A percentile compares a stretch with the other conserved stretches of the same genome.
phyloP scores from a whole-genome alignment of 2,329 filamentous ascomycete genomes.

The Colletotrichum paranaense region DNA sequence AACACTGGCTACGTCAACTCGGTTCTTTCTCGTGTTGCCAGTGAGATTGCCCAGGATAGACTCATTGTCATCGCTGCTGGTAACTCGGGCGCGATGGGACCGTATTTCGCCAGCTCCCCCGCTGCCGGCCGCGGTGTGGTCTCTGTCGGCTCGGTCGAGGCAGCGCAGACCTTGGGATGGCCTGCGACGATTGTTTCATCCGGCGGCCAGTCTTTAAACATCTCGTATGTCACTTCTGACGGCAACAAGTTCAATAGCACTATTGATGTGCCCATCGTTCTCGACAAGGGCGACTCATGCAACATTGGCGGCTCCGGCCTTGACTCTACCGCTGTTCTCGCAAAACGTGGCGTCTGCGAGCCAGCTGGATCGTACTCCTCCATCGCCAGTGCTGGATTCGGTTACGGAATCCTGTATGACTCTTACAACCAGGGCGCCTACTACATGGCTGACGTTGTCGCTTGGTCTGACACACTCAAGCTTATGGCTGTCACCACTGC shows the following conservation, averaged over 20 bases:
- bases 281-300: slow-evolving; percentile 35
- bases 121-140: neutral
- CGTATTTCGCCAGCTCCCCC: slow-evolving; percentile 27
- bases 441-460: slow-evolving; percentile 16
- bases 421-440: slow-evolving; percentile 38
- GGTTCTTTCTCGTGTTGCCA: slow-evolving; percentile 17
- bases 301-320: slow-evolving; percentile 26
- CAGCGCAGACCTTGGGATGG: slow-evolving; percentile 35
- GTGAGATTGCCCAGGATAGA: slow-evolving; percentile 27
- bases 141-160: slow-evolving; percentile 29
- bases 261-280: slow-evolving; percentile 10
- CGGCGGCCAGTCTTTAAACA: slow-evolving; percentile 20
- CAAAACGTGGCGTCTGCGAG: slow-evolving; percentile 34
- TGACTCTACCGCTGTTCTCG: slow-evolving; percentile 19
- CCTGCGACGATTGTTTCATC: slow-evolving; percentile 33
- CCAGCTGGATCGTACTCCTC: neutral
- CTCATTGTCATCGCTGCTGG: slow-evolving; percentile 28
- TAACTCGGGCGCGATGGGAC: slow-evolving; percentile 18
- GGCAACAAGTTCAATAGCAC: slow-evolving; percentile 36
- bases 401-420: slow-evolving; percentile 35
- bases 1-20: slow-evolving; percentile 35
- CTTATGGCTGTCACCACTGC: slow-evolving; percentile 34
- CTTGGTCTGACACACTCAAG: slow-evolving; percentile 5
- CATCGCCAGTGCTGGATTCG: slow-evolving; percentile 23
- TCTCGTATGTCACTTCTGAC: slow-evolving; percentile 34